phyloP scores from a whole-genome alignment of 2,329 filamentous ascomycete species.

The Colletotrichum liriopes region DNA sequence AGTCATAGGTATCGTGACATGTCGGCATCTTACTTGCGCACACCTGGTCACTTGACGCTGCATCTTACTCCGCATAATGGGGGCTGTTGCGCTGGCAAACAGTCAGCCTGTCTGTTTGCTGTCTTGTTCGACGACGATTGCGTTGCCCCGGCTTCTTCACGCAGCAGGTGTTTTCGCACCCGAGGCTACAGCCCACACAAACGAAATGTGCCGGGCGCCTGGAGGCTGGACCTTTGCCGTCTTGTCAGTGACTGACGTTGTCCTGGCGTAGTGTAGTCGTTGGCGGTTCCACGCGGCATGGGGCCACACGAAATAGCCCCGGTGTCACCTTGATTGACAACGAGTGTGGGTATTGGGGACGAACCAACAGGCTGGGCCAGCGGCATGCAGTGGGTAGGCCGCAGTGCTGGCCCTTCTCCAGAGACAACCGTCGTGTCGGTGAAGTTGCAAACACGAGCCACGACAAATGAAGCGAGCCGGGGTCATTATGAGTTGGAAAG shows the following conservation, averaged over 20 bases:
- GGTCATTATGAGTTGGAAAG: constrained; percentile 34
- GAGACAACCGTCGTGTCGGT: constrained; percentile 38
- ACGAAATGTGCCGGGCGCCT: constrained; percentile 20
- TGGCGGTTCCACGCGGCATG: constrained; percentile 34
- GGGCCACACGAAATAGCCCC: constrained; percentile 35
- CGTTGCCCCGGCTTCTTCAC: constrained; percentile 30
- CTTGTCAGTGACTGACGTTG: constrained; percentile 34
- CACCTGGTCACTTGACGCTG: constrained; percentile 39
- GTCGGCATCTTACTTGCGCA: constrained; percentile 41
- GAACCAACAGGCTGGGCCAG: constrained; percentile 39
- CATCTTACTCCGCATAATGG: constrained; percentile 38
- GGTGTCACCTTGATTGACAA: constrained; percentile 40
- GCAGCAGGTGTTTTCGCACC: constrained; percentile 18
- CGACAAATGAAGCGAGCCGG: constrained; percentile 38
- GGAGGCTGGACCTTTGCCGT: constrained; percentile 1
- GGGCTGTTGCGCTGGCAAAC: constrained; percentile 39
- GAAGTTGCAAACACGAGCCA: constrained; percentile 38
- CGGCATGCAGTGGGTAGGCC: constrained; percentile 28
- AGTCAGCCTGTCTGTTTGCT: constrained; percentile 37
- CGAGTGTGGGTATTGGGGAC: constrained; percentile 35
- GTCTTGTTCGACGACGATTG: constrained; percentile 23
- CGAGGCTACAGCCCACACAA: constrained; percentile 17
- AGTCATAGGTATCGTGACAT: constrained; percentile 41
- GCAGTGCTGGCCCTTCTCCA: constrained; percentile 34
- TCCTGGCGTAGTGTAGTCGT: constrained; percentile 15